These are phyloP conservation scores for Yamadazyma mexicana DNA, from an alignment of 1,139 yeast genomes.

Conservation along the genomic window DNA sequence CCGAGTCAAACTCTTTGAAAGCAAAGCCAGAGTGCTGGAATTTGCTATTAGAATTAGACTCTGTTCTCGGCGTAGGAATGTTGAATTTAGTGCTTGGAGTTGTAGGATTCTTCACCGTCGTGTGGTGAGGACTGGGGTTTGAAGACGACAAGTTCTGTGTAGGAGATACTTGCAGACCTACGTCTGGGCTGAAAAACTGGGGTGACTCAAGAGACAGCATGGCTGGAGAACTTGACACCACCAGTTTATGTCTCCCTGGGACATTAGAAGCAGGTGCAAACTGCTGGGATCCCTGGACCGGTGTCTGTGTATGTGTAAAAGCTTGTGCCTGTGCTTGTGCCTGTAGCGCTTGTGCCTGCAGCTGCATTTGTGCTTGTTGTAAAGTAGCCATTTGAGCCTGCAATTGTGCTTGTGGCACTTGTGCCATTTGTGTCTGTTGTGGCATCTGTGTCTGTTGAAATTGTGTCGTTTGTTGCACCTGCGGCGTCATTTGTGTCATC, in stretches of 20 bases:
- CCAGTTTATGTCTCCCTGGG: background rate
- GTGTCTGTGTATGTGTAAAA: no score
- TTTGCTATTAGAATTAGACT: constrained; percentile 3
- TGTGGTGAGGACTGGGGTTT: background rate
- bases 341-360: no score
- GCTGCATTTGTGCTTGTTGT: no score
- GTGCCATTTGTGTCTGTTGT: constrained; percentile 2
- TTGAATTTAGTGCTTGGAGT: constrained; percentile 7
- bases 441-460: background rate
- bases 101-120: constrained; percentile 1
- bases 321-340: no score
- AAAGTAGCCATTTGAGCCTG: constrained; percentile 1
- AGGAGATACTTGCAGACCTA: constrained; percentile 1
- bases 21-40: background rate
- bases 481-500: background rate
- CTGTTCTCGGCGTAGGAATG: constrained; percentile 14
- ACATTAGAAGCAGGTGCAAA: background rate
- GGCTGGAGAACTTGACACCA: background rate
- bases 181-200: constrained; percentile 1
- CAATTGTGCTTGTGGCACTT: constrained; percentile 3
- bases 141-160: constrained; percentile 2
- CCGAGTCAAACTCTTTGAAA: constrained; percentile 3
- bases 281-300: background rate
- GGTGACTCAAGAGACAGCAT: background rate
- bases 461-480: background rate